Conservation (phyloP, 2,329 filamentous ascomycete genomes). For the Hypocrella siamensis region DNA sequence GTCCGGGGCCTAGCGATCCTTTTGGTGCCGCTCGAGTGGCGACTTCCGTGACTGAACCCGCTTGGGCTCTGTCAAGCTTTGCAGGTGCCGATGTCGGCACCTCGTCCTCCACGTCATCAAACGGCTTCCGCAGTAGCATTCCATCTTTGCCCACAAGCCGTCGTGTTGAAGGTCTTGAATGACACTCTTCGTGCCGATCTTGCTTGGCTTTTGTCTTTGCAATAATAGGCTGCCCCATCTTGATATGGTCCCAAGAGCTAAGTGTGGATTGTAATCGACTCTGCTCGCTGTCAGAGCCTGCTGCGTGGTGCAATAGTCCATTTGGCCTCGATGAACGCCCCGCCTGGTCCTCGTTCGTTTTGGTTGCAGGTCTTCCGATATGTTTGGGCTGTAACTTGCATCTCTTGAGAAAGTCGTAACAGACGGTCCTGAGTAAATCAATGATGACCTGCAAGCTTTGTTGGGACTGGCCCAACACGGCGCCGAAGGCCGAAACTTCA, state of each 20-base stretch:
- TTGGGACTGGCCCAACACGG: conserved; percentile 27
- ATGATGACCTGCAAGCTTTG: conserved; percentile 29
- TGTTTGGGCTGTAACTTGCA: conserved; percentile 49
- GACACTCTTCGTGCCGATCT: not conserved
- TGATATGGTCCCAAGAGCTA: conserved; percentile 20
- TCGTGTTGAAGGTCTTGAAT: not conserved
- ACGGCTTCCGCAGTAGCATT: conserved; percentile 27
- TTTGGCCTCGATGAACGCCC: too few species aligned
- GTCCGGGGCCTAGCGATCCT: too few species aligned
- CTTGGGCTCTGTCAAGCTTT: not conserved
- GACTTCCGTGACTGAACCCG: not conserved
- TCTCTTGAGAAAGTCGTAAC: conserved; percentile 59
- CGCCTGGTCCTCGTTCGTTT: not conserved
- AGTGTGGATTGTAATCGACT: conserved; percentile 1
- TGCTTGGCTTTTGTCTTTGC: not conserved
- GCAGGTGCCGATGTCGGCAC: not conserved
- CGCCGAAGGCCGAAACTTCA: conserved; percentile 18
- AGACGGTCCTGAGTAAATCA: conserved; percentile 53
- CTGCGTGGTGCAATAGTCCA: not conserved
- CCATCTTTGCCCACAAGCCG: conserved; percentile 25
- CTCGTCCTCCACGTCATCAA: conserved; percentile 17
- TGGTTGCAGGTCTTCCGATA: conserved; percentile 4
- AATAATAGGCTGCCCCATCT: conserved; percentile 10
- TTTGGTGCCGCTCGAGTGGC: too few species aligned
- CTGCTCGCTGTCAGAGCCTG: not conserved